phyloP scores from a whole-genome alignment of 2,329 filamentous ascomycete species.

The Sordariomycetes sp. region DNA sequence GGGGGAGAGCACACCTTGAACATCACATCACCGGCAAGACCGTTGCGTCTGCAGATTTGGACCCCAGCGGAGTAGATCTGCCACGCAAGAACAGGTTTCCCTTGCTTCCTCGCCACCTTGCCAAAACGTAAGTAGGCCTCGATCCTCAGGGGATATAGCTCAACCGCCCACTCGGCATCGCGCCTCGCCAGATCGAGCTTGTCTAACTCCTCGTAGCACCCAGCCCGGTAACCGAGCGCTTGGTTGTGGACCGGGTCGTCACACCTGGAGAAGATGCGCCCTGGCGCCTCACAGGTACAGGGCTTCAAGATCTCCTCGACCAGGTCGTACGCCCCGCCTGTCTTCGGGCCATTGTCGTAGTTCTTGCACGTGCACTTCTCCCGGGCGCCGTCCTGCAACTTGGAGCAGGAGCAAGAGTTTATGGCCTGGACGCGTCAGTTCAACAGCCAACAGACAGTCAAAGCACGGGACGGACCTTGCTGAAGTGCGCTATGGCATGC shows the following conservation, averaged over 20 bases:
- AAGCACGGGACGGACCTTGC: neutral
- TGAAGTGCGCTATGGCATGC: constrained; percentile 2
- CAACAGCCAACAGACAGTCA: neutral
- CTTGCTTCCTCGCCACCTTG: constrained; percentile 22
- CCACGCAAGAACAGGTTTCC: constrained; percentile 23
- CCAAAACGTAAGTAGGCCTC: constrained; percentile 28
- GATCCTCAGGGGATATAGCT: constrained; percentile 23
- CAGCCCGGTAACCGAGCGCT: constrained; percentile 24
- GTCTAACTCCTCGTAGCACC: constrained; percentile 19
- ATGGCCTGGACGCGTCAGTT: neutral
- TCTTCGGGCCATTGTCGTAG: constrained; percentile 18
- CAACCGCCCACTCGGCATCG: constrained; percentile 28
- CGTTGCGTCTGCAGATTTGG: constrained; percentile 15
- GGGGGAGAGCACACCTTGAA: constrained; percentile 15
- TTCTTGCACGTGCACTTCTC: constrained; percentile 22
- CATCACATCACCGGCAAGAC: constrained; percentile 15
- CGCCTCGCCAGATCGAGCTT: constrained; percentile 21
- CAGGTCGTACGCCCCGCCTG: constrained; percentile 10
- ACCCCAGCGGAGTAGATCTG: constrained; percentile 24
- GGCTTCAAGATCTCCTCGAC: constrained; percentile 26
- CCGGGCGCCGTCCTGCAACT: neutral
- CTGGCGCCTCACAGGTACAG: constrained; percentile 20
- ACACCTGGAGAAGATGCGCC: constrained; percentile 23
- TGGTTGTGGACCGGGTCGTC: constrained; percentile 21
- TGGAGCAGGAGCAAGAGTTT: constrained; percentile 1